Percentiles rank a stretch among this genome's conserved stretches.
Conservation (phyloP, 2,329 filamentous ascomycete species). For the Alternaria dauci region DNA sequence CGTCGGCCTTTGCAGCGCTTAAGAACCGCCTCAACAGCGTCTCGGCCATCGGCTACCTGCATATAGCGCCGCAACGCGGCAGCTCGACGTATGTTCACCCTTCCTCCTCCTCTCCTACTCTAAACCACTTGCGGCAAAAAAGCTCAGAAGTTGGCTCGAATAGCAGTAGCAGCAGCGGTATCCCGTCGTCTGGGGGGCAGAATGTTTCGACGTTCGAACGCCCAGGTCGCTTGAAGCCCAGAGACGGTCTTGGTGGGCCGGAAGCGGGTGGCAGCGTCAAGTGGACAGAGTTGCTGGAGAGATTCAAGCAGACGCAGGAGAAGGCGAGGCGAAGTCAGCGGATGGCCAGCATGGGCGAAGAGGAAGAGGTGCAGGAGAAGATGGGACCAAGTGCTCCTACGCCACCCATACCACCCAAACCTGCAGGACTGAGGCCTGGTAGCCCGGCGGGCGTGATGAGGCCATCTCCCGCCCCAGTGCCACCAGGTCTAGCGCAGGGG, state of each 20-base stretch:
- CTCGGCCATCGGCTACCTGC: slow-evolving; percentile 93
- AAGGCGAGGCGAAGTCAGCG: slow-evolving; percentile 76
- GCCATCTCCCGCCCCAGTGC: slow-evolving; percentile 28
- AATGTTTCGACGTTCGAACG: slow-evolving; percentile 57
- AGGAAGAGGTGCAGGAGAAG: slow-evolving; percentile 43
- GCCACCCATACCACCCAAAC: slow-evolving; percentile 40
- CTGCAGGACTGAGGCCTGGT: slow-evolving; percentile 27
- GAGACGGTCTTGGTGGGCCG: slow-evolving; percentile 46
- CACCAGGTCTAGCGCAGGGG: slow-evolving; percentile 29
- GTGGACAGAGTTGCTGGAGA: slow-evolving; percentile 92
- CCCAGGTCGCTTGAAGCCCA: slow-evolving; percentile 74
- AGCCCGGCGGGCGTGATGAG: slow-evolving; percentile 34
- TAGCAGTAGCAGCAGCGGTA: slow-evolving; percentile 30
- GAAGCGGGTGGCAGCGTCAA: slow-evolving; percentile 81
- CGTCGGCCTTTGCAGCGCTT: slow-evolving; percentile 92
- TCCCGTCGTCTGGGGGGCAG: slow-evolving; percentile 32
- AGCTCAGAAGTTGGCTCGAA: slow-evolving; percentile 52
- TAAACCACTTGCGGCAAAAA: slow-evolving; percentile 53
- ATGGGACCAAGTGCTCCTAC: slow-evolving; percentile 34
- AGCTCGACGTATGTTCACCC: slow-evolving; percentile 70
- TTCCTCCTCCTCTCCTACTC: slow-evolving; percentile 42
- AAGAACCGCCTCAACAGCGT: slow-evolving; percentile 98
- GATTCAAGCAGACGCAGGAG: slow-evolving; percentile 92
- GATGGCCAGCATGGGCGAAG: slow-evolving; percentile 52
- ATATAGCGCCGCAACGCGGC: slow-evolving; percentile 74